Base-by-base conservation (phyloP, 1,284 basidiomycete genomes). In the Pascua guehoae region DNA sequence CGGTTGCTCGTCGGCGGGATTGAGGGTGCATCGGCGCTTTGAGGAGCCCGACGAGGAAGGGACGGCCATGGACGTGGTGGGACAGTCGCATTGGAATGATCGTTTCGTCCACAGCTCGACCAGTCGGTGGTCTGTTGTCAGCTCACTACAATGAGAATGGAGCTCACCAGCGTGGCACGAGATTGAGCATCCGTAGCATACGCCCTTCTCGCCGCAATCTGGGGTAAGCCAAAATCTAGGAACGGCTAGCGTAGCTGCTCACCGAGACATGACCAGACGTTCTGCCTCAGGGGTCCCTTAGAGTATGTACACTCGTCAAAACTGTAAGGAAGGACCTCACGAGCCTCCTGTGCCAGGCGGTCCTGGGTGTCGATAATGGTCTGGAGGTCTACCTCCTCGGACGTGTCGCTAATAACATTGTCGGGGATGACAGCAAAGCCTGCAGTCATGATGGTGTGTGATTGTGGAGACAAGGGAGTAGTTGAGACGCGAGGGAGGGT, bases 161-260 rank as follows among this genome's bases (percentile, higher is more conserved):
- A 64, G 24, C 73, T 53, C 47, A 76, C 75, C 72, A 1, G 70
- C 63, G 61, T 78, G 76, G 64, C 76, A 78, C 2, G 70, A 72
- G 39, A 78, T 74, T 4, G 72, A 73, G 61, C 76, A 78, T 10
- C 74, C 74, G 57, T 78, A 77, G 54, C 76, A 78, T 0, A 75
- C 68, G 8, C 73, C 73, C 42, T 68, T 67, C 38, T 66, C 63
- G 9, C 63, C 65, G 42, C 68, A 70, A 32, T 71, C 71, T 67
- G 43, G 15, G 14, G 48, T 61, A 51, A 64, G 57, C 44, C 12
- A 38, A 15, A 11, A 18, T 15, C 24, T 32, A 32, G 7, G 3
- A 32, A 32, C 24, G 4, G 3, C 24, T 32, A 32, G 4, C 4
- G 4, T 18, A 18, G 11, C 11, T n/a, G 60, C 69, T 53, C 56